Percentiles rank a stretch among this genome's conserved stretches.
Evolutionary conservation across 257 asterid species (phyloP).

Genomic region (Fraxinus quadrangulata): DNA sequence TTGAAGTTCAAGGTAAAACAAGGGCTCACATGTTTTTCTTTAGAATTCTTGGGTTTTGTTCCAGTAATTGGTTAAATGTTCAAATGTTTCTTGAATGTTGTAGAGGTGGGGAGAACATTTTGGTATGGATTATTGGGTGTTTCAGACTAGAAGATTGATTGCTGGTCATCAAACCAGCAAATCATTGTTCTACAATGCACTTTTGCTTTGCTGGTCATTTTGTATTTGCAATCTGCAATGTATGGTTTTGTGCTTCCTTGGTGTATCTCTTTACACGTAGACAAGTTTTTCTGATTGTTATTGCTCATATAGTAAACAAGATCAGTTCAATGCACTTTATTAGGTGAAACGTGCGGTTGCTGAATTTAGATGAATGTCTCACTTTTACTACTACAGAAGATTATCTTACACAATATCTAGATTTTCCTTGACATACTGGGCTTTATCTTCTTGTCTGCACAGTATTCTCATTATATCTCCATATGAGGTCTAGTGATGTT

Average conservation of each 20-base stretch:
- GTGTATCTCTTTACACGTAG: neutral
- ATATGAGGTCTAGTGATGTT: neutral
- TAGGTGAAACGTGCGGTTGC: neutral
- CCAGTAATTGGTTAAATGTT: neutral
- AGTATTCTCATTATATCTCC: neutral
- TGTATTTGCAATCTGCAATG: neutral
- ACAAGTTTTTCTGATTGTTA: neutral
- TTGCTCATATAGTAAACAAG: neutral
- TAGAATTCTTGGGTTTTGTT: neutral
- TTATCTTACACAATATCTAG: neutral
- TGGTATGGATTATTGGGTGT: neutral
- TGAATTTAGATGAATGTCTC: conserved; percentile 2
- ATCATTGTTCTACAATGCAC: neutral
- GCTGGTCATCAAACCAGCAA: neutral
- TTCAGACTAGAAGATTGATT: neutral
- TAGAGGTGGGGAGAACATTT: neutral
- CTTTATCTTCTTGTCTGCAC: neutral
- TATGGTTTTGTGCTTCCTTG: neutral
- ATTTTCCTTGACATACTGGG: neutral
- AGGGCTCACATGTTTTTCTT: neutral
- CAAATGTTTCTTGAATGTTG: neutral
- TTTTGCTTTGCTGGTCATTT: neutral
- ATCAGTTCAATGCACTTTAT: neutral
- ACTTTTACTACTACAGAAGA: neutral
- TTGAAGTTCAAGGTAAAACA: neutral